Evolutionary conservation across 2,329 filamentous ascomycete species (phyloP).

Genomic region (Phialophora verrucosa): DNA sequence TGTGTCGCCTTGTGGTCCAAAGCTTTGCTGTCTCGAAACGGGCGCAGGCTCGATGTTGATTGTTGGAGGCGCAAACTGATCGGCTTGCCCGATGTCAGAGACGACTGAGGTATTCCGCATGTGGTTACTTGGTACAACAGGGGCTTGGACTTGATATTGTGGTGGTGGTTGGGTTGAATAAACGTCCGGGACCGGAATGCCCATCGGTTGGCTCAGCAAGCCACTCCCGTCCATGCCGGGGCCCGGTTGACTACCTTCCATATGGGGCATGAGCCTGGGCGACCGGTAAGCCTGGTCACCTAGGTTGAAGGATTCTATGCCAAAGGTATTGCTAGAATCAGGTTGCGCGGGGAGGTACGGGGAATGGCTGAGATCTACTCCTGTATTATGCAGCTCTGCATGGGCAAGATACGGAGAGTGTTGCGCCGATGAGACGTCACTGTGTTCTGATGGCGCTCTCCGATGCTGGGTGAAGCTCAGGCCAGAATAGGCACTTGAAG

Average conservation of each 20-base stretch:
- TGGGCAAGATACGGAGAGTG: conserved; percentile 81
- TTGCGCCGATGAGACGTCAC: conserved; percentile 83
- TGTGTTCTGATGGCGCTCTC: conserved; percentile 86
- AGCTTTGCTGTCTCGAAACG: conserved; percentile 64
- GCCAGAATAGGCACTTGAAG: conserved; percentile 62
- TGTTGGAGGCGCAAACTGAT: conserved; percentile 85
- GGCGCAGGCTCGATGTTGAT: conserved; percentile 93
- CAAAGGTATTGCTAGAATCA: conserved; percentile 78
- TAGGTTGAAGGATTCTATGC: conserved; percentile 79
- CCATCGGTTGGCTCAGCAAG: conserved; percentile 48
- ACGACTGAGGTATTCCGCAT: conserved; percentile 55
- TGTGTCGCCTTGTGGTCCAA: conserved; percentile 70
- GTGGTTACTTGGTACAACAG: conserved; percentile 53
- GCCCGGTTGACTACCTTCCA: conserved; percentile 53
- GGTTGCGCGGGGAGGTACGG: conserved; percentile 76
- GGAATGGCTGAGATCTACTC: conserved; percentile 70
- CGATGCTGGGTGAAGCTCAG: conserved; percentile 78
- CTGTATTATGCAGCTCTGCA: conserved; percentile 77
- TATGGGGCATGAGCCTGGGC: conserved; percentile 69
- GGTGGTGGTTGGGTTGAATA: conserved; percentile 52
- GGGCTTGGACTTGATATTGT: conserved; percentile 48
- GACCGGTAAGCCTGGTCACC: conserved; percentile 70
- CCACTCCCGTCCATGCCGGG: conserved; percentile 28
- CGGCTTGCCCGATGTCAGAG: conserved; percentile 68
- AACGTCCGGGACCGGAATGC: conserved; percentile 53